Base-by-base conservation (phyloP, 2,329 filamentous ascomycete species). In the Zasmidium cellare region DNA sequence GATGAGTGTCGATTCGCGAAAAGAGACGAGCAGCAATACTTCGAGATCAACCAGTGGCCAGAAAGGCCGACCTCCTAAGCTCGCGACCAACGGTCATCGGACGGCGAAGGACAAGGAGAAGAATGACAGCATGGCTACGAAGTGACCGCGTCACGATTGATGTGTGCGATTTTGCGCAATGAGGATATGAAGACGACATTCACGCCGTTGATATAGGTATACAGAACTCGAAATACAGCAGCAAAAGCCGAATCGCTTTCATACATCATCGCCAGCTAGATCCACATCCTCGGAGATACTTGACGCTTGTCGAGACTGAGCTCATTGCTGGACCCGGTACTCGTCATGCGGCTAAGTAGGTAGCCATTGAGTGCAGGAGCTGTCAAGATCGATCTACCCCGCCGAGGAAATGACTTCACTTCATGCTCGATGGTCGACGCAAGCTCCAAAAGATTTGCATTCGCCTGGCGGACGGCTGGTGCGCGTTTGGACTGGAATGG, bases 1-100 rank as follows among this genome's bases (percentile, higher is more conserved):
- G 6, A 49, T 20, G n/a, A 48, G 45, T 41, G 35, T 55, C 25
- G 52, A 55, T n/a, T 46, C 47, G 22, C 16, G 47, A 49, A 49
- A 25, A 18, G 47, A 9, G 6, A 28, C 24, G 6, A 41, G 35
- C 35, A 41, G 35, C 35, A 41, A 41, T n/a, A n/a, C 35, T 3
- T 41, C 35, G n/a, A 41, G 7, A n/a, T 41, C 35, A 5, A 41
- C 35, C 3, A 41, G 35, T 14, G 35, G 35, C 35, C 35, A 41
- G 35, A 41, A 41, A 41, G n/a, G 35, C 16, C 35, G n/a, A 41
- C 35, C 35, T 9, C 35, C 35, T 16, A 41, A 41, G n/a, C n/a
- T 41, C n/a, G 25, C 25, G 25, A 28, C 35, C 35, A 41, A 41
- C 35, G 35, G 35, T 14, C 11, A 41, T 41, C 35, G 35, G 11